Percentiles rank a stretch among this genome's conserved stretches.
These are phyloP conservation scores for Trypanosoma vivax DNA, from an alignment of 208 protist genomes.

Conservation along the genomic window DNA sequence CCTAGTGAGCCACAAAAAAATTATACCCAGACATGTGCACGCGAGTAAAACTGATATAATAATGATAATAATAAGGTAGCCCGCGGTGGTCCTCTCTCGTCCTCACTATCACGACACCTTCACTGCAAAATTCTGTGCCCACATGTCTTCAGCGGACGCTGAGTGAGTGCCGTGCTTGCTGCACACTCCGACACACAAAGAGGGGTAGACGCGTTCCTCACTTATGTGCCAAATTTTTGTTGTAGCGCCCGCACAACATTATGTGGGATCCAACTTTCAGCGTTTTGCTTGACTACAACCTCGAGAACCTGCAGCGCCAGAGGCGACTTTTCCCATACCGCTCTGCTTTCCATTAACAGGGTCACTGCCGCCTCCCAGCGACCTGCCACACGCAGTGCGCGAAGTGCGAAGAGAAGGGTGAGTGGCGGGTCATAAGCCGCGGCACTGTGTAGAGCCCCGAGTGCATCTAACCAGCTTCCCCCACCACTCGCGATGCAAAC, in stretches of 20 bases:
- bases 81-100: no score
- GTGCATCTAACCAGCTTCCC: slow-evolving; percentile 12
- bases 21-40: no score
- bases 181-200: no score
- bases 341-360: not conserved
- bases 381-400: slow-evolving; percentile 25
- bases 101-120: no score
- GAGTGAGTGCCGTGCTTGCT: no score
- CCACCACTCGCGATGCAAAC: slow-evolving; percentile 26
- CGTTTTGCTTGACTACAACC: slow-evolving; percentile 19
- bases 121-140: no score
- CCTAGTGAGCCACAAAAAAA: no score
- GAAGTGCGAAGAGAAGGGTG: slow-evolving; percentile 40
- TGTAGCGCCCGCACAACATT: slow-evolving; percentile 1
- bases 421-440: slow-evolving; percentile 18
- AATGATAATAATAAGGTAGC: no score
- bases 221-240: not conserved
- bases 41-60: no score
- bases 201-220: not conserved
- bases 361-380: slow-evolving; percentile 16
- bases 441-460: slow-evolving; percentile 25
- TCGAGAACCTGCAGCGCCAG: slow-evolving; percentile 13
- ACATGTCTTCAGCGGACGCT: not conserved
- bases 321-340: slow-evolving; percentile 8
- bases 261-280: slow-evolving; percentile 23